Base-by-base conservation (phyloP, 345 rosid species). In the Firmiana major region DNA sequence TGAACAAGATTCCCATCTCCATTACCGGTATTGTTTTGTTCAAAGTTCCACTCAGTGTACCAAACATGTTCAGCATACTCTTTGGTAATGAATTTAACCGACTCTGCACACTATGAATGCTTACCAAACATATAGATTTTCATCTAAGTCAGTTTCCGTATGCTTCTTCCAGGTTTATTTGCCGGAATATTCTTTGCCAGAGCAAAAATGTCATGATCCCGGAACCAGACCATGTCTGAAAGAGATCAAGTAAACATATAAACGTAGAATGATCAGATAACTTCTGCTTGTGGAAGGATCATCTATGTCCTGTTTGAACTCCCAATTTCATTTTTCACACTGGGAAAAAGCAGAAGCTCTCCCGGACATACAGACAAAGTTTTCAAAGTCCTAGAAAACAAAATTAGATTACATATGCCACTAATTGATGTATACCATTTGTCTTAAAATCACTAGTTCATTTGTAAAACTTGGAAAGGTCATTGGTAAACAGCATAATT, bases 1-100 rank as follows among this genome's bases (percentile, higher is more conserved):
- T 93, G 66, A 96, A 96, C 91, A 93, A 96, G 88, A 89, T 93
- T 85, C 99, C 97, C 0, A 82, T 95, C 71, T 90, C 99, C 16
- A 46, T 95, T 63, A 89, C 89, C 55, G 98, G 98, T 78, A 82
- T 93, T 19, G 79, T 87, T 16, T 63, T 90, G 86, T 96, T 96
- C 94, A 84, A 88, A 6, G 97, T 90, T 80, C 97, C 97, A 40
- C 84, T 92, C 62, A 96, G 94, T 79, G 63, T 90, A 54, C 83
- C 97, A 57, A 96, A 88, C 77, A 57, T 87, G 80, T 90, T 90
- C 91, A 96, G 98, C 84, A 89, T 93, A 78, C 86, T 92, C 19
- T 91, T 93, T 62, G 99, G 98, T 94, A 89, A 83, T 76, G 63
- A 77, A 83, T 45, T 22, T 21, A 40, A 40, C 46, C 6, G 26